Evolutionary conservation across 1,284 basidiomycete species (phyloP).

Genomic region (Anthracocystis setariae): DNA sequence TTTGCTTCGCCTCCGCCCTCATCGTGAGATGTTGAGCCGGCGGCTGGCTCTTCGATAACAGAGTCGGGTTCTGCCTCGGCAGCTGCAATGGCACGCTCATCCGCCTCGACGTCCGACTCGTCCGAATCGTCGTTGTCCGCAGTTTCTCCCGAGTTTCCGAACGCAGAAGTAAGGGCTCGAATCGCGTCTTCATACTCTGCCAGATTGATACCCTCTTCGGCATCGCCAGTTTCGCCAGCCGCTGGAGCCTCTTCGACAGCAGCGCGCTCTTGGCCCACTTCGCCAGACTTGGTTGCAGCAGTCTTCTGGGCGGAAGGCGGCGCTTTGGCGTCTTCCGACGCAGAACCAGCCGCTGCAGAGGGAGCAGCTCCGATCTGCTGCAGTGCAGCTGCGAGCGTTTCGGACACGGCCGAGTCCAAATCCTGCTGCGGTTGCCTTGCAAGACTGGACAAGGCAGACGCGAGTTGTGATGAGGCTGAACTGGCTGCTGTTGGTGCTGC

Average conservation of each 20-base stretch:
- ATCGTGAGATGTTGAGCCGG: background rate
- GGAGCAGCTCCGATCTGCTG: slow-evolving; percentile 49
- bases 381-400: slow-evolving; percentile 57
- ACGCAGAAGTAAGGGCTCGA: slow-evolving; percentile 55
- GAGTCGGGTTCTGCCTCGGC: slow-evolving; percentile 54
- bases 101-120: slow-evolving; percentile 50
- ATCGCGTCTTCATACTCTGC: slow-evolving; percentile 58
- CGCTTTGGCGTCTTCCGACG: slow-evolving; percentile 3
- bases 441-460: slow-evolving; percentile 44
- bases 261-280: slow-evolving; percentile 2
- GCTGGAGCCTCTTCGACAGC: slow-evolving; percentile 9
- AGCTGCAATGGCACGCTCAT: slow-evolving; percentile 57
- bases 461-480: slow-evolving; percentile 31
- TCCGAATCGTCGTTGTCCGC: slow-evolving; percentile 46
- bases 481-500: slow-evolving; percentile 3
- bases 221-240: background rate
- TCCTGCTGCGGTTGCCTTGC: slow-evolving; percentile 46
- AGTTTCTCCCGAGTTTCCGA: slow-evolving; percentile 22
- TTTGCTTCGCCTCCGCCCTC: background rate
- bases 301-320: slow-evolving; percentile 3
- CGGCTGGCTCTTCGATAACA: slow-evolving; percentile 12
- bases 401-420: slow-evolving; percentile 55
- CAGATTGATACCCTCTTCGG: slow-evolving; percentile 52
- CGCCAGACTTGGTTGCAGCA: slow-evolving; percentile 7
- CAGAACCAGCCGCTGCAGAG: background rate